Conservation (phyloP, 1,139 yeast species). For the Diutina sp. region DNA sequence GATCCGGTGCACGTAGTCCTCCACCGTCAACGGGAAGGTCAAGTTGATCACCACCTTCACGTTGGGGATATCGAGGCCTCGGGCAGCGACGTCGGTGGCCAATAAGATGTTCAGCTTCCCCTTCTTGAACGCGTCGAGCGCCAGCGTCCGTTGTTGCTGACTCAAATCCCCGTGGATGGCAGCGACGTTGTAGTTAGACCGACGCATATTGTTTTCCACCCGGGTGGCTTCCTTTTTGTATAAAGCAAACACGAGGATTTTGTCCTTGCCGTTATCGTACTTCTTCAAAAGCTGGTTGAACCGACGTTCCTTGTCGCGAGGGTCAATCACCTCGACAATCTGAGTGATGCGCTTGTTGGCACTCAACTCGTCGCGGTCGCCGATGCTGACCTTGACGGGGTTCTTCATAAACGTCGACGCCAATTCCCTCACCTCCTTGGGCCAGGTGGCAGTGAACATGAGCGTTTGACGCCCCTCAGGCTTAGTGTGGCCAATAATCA, state of each 20-base stretch:
- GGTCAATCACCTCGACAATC: conserved; percentile 85
- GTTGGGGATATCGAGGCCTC: conserved; percentile 96
- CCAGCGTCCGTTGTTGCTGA: conserved; percentile 85
- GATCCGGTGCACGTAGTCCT: conserved; percentile 95
- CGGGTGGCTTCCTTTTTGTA: conserved; percentile 95
- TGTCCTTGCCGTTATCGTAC: conserved; percentile 67
- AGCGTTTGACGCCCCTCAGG: conserved; percentile 56
- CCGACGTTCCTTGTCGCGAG: conserved; percentile 66
- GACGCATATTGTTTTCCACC: conserved; percentile 62
- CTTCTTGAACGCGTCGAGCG: conserved; percentile 71
- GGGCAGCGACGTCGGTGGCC: conserved; percentile 98
- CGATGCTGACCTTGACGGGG: conserved; percentile 85
- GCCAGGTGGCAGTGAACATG: conserved; percentile 88
- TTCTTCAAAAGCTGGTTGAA: conserved; percentile 59
- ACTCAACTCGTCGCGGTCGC: conserved; percentile 84
- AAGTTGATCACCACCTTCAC: conserved; percentile 92
- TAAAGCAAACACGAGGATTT: conserved; percentile 81
- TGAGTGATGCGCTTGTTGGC: conserved; percentile 93
- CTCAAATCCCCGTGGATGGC: conserved; percentile 95
- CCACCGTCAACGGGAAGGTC: conserved; percentile 95
- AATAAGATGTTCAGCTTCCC: conserved; percentile 68
- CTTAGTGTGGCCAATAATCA: conserved; percentile 50
- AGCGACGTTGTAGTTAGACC: conserved; percentile 70
- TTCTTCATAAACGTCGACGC: conserved; percentile 75
- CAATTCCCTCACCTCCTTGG: conserved; percentile 83